Percentiles rank a stretch among this genome's conserved stretches.
Evolutionary conservation across 1,284 basidiomycete species (phyloP).

Genomic region (Peniophora sp.): DNA sequence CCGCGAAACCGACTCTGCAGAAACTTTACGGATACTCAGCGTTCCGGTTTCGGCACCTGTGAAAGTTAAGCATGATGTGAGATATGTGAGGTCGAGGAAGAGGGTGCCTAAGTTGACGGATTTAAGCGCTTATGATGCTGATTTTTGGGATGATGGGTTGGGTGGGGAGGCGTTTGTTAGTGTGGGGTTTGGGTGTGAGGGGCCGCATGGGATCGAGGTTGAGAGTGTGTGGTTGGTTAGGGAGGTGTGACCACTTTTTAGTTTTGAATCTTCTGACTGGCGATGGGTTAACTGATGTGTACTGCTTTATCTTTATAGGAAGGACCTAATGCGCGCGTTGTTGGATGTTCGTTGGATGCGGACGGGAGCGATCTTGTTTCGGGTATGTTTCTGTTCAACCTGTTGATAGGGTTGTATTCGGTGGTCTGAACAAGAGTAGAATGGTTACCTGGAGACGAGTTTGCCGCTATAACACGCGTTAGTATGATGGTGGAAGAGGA

Average conservation of each 20-base stretch:
- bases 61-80: constrained; percentile 36
- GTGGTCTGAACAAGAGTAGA: constrained; percentile 28
- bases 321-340: constrained; percentile 33
- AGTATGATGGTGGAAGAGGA: constrained; percentile 37
- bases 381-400: constrained; percentile 14
- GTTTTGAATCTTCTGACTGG: background rate
- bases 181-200: constrained; percentile 41
- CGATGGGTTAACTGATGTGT: constrained; percentile 2
- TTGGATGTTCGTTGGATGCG: constrained; percentile 29
- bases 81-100: constrained; percentile 35
- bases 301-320: constrained; percentile 29
- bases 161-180: constrained; percentile 50
- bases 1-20: constrained; percentile 33
- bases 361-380: constrained; percentile 25
- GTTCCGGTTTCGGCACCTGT: constrained; percentile 55
- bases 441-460: constrained; percentile 55
- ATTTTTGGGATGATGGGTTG: constrained; percentile 42
- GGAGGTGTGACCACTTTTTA: constrained; percentile 29
- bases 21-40: constrained; percentile 54
- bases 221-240: constrained; percentile 38
- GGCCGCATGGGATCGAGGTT: constrained; percentile 46
- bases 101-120: constrained; percentile 40
- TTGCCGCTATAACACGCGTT: constrained; percentile 48
- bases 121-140: constrained; percentile 45
- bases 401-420: background rate